Base-by-base conservation (phyloP, 768 basidiomycete genomes). In the Lactarius hengduanensis region DNA sequence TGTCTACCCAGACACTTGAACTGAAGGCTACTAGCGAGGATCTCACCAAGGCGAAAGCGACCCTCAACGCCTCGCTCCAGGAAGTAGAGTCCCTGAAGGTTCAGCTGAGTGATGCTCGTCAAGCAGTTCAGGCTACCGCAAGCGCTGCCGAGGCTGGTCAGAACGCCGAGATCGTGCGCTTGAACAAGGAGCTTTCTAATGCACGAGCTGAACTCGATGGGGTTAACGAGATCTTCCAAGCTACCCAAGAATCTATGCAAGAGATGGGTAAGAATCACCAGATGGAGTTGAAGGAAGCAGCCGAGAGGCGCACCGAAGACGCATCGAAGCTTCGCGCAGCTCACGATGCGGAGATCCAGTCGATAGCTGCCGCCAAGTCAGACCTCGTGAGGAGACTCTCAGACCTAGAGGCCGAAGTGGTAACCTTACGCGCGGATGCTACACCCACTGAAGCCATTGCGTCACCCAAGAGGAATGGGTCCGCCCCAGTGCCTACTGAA, bases 1-100 rank as follows among this genome's bases (percentile, higher is more conserved):
- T 90, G 59, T 79, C 79, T 62, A 83, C 77, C 59, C 79, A 88
- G 68, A 84, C 78, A 63, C 78, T 93, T 36, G 91, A 94, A 70
- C 83, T 94, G 53, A 92, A 89, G 72, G 93, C 92, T 16, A 92
- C 93, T 0, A 86, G 88, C 72, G 92, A 94, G 68, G 92, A 94
- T 74, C 85, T 95, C 41, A 73, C 81, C 3, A 94, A 92, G 79
- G 82, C 89, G 6, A 94, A 94, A 75, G 73, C 83, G 1, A 77
- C 83, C 30, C 72, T 87, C 9, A 82, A 86, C 22, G 66, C 82
- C 7, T 78, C 84, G 36, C 80, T 80, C 34, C 73, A 79, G 3
- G 89, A 92, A 69, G 75, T 85, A 7, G 84, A 84, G 64, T 79
- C 68, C 20, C 76, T 92, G 45, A 84, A 81, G 57, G 75, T 80